Conservation (phyloP, 768 basidiomycete genomes). For the Mycena maculata region DNA sequence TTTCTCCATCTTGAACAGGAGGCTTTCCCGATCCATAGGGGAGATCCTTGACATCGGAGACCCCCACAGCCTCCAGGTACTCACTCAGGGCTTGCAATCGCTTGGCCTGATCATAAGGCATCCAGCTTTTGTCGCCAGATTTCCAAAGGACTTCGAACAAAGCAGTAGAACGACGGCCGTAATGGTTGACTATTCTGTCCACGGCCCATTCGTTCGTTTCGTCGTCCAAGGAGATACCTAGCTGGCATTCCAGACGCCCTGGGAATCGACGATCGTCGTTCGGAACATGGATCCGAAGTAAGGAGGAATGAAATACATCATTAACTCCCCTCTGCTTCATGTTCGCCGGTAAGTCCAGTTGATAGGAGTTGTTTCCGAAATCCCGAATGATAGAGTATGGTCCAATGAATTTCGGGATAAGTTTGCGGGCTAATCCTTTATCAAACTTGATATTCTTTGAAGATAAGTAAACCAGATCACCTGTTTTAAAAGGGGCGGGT, state of each 20-base stretch:
- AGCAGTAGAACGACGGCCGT: not conserved
- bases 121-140: no score
- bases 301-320: not conserved
- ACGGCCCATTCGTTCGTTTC: not conserved
- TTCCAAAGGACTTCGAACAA: not conserved
- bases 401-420: not conserved
- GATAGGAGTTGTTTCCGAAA: not conserved
- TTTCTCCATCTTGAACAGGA: not conserved
- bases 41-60: not conserved
- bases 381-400: not conserved
- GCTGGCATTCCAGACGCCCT: not conserved
- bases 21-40: no score
- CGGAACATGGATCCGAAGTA: not conserved
- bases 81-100: not conserved
- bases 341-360: not conserved
- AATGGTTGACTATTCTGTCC: not conserved
- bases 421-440: not conserved
- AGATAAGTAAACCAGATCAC: not conserved
- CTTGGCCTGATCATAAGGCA: not conserved
- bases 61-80: not conserved
- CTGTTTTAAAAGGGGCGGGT: not conserved
- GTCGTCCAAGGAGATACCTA: not conserved
- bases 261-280: slow-evolving; percentile 2
- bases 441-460: no score
- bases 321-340: not conserved